Evolutionary conservation across 2,329 filamentous ascomycete genomes (phyloP).

Genomic region (Davidsoniella neocaledoniae): DNA sequence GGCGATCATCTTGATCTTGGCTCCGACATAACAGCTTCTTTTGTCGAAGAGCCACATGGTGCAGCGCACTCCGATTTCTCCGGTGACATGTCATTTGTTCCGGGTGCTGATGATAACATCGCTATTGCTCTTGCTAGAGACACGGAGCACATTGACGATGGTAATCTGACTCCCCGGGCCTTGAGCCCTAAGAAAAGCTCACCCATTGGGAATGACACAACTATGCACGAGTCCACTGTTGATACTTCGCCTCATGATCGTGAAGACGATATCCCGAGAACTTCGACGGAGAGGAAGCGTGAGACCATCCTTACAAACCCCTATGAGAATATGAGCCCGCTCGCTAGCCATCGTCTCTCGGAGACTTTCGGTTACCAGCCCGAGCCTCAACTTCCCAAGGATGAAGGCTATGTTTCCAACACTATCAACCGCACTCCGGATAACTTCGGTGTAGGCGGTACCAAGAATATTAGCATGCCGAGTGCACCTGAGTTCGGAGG

Average conservation of each 20-base stretch:
- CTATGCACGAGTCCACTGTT: conserved; percentile 33
- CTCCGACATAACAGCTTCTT: conserved; percentile 68
- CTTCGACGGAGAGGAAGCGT: conserved; percentile 41
- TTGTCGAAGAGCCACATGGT: conserved; percentile 37
- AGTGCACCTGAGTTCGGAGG: conserved; percentile 22
- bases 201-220: conserved; percentile 9
- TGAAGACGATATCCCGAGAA: conserved; percentile 23
- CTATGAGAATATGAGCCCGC: conserved; percentile 47
- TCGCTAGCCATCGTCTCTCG: conserved; percentile 36
- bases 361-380: conserved; percentile 27
- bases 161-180: conserved; percentile 33
- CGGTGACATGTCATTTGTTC: conserved; percentile 9
- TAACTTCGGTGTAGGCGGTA: conserved; percentile 26
- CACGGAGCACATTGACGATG: conserved; percentile 3
- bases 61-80: neutral
- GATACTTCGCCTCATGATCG: conserved; percentile 31
- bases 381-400: conserved; percentile 19
- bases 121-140: conserved; percentile 5
- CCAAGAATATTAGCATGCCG: conserved; percentile 29
- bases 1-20: conserved; percentile 48
- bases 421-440: conserved; percentile 40
- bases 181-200: conserved; percentile 11
- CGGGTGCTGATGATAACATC: conserved; percentile 10
- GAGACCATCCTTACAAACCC: conserved; percentile 52
- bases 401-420: conserved; percentile 86